Conservation (phyloP, 179 eudicot genomes). For the Beta macrorhiza region DNA sequence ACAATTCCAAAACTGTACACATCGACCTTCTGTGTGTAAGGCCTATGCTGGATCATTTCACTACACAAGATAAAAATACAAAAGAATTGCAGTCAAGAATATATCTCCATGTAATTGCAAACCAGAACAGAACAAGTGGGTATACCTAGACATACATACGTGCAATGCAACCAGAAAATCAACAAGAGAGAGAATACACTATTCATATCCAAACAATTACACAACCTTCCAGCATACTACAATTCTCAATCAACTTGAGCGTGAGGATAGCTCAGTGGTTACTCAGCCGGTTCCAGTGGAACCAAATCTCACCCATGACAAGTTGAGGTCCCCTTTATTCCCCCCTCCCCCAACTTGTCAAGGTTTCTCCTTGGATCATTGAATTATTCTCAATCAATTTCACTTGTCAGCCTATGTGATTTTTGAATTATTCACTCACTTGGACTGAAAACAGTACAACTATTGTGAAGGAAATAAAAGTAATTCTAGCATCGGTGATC, state of each 20-base stretch:
- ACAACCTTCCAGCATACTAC: not conserved
- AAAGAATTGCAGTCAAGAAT: conserved; percentile 28
- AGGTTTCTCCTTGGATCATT: too few species aligned
- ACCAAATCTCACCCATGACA: too few species aligned
- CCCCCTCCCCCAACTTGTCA: too few species aligned
- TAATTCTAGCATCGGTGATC: not conserved
- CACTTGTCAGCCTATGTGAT: not conserved
- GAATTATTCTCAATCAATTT: not conserved
- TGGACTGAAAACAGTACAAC: not conserved
- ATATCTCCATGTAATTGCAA: not conserved
- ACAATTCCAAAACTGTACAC: conserved; percentile 86
- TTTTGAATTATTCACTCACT: not conserved
- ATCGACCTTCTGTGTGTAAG: conserved; percentile 76
- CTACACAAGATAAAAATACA: conserved; percentile 34
- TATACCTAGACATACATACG: not conserved
- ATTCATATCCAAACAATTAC: too few species aligned
- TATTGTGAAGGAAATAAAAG: not conserved
- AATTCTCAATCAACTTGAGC: not conserved
- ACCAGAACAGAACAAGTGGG: not conserved
- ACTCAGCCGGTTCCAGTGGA: too few species aligned
- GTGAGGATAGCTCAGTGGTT: too few species aligned
- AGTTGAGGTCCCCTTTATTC: too few species aligned
- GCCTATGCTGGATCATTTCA: conserved; percentile 94
- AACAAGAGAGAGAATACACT: not conserved
- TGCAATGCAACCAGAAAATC: not conserved